Conservation (phyloP, 2,329 filamentous ascomycete species). For the Xenoacremonium recifei region DNA sequence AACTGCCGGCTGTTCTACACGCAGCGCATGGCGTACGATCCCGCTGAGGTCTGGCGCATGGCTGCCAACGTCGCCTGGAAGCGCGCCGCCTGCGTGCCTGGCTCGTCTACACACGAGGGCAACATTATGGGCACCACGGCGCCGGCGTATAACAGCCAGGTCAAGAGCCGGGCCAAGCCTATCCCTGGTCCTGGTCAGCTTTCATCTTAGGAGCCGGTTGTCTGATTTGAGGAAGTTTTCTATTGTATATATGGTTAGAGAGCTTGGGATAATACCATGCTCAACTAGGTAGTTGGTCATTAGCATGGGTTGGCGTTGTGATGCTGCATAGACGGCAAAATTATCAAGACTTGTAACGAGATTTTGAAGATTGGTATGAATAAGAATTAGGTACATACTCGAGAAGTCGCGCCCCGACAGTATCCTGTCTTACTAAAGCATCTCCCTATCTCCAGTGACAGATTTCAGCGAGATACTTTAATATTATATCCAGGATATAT, state of each 20-base stretch:
- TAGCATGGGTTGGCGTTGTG: background rate
- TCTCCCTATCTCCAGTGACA: too few species aligned
- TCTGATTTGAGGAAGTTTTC: constrained; percentile 2
- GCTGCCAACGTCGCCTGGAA: constrained; percentile 17
- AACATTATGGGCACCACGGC: constrained; percentile 15
- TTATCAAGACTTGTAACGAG: too few species aligned
- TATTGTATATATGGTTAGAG: constrained; percentile 3
- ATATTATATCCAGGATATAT: too few species aligned
- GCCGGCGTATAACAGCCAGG: constrained; percentile 15
- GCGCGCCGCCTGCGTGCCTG: constrained; percentile 14
- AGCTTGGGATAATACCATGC: background rate
- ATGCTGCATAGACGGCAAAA: too few species aligned
- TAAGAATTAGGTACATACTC: too few species aligned
- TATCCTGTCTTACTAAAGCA: too few species aligned
- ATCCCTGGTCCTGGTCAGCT: constrained; percentile 18
- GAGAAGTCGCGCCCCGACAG: too few species aligned
- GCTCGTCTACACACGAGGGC: constrained; percentile 17
- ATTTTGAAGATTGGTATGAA: too few species aligned
- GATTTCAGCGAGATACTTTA: too few species aligned
- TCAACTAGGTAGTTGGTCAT: background rate
- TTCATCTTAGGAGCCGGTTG: constrained; percentile 4
- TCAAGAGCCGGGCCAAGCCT: constrained; percentile 17
- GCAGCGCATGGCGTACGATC: constrained; percentile 48
- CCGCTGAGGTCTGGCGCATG: constrained; percentile 49
- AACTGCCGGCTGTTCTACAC: constrained; percentile 63